These are phyloP conservation scores for Piper longum DNA, from an alignment of 164 flowering plant genomes.

Conservation along the genomic window DNA sequence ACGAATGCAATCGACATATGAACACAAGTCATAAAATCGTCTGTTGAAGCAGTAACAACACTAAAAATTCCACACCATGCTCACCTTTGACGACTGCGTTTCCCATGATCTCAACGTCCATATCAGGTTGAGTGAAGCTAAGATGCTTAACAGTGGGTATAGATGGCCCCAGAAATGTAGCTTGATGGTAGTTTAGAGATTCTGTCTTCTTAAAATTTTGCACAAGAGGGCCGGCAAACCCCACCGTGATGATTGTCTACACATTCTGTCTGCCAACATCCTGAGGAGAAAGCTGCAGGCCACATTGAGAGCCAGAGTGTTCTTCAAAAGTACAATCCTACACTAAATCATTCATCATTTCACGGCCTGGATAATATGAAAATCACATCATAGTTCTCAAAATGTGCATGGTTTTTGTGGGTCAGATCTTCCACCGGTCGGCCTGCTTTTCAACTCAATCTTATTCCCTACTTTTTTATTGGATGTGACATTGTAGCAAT, in stretches of 20 bases:
- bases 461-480: neutral
- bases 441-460: neutral
- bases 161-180: neutral
- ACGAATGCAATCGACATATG: neutral
- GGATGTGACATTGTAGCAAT: too few species aligned
- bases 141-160: slow-evolving; percentile 5
- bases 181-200: neutral
- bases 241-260: slow-evolving; percentile 21
- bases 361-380: too few species aligned
- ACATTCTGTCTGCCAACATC: neutral
- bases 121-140: slow-evolving; percentile 22
- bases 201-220: slow-evolving; percentile 4
- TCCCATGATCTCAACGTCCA: slow-evolving; percentile 47
- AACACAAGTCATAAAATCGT: neutral
- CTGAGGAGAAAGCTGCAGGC: slow-evolving; percentile 1
- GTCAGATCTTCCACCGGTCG: too few species aligned
- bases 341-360: neutral
- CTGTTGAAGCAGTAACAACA: neutral
- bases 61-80: slow-evolving; percentile 21
- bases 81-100: slow-evolving; percentile 29
- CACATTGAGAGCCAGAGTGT: slow-evolving; percentile 1
- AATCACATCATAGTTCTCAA: too few species aligned
- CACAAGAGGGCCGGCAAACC: neutral
- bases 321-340: slow-evolving; percentile 2
- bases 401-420: too few species aligned